Evolutionary conservation across 805 yeast genomes (phyloP).

Genomic region (Candida khao-thaluensis): DNA sequence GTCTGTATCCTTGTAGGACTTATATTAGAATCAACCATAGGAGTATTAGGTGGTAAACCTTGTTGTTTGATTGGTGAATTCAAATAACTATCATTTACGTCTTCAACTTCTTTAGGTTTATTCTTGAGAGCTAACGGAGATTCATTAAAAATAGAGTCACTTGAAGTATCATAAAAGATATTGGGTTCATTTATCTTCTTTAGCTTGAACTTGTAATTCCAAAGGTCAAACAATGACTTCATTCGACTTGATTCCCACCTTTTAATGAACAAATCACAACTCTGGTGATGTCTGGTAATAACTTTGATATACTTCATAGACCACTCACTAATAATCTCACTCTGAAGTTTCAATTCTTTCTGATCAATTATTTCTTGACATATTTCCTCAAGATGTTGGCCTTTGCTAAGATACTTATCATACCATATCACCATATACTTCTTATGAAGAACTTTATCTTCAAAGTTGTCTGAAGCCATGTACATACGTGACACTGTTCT

Average conservation of each 20-base stretch:
- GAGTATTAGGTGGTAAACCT: constrained; percentile 19
- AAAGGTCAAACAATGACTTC: constrained; percentile 35
- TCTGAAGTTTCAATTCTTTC: constrained; percentile 25
- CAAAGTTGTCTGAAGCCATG: constrained; percentile 20
- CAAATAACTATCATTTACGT: constrained; percentile 23
- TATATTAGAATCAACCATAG: constrained; percentile 20
- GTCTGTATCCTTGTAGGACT: constrained; percentile 41
- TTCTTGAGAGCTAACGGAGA: constrained; percentile 33
- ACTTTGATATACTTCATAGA: constrained; percentile 33
- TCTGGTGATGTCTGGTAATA: constrained; percentile 33
- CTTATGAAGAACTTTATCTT: constrained; percentile 20
- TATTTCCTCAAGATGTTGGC: constrained; percentile 24
- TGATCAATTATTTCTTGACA: constrained; percentile 31
- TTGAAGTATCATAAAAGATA: constrained; percentile 16
- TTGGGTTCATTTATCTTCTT: constrained; percentile 6
- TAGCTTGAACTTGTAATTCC: constrained; percentile 30
- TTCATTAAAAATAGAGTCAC: constrained; percentile 23
- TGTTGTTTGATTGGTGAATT: constrained; percentile 33
- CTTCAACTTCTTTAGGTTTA: constrained; percentile 14
- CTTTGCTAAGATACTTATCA: constrained; percentile 26
- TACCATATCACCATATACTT: constrained; percentile 35
- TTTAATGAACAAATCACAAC: constrained; percentile 31
- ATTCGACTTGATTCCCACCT: constrained; percentile 30
- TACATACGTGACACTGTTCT: neutral
- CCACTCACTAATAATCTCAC: constrained; percentile 34